These are phyloP conservation scores for Tricholoma bakamatsutake DNA, from an alignment of 768 basidiomycete genomes.

Conservation along the genomic window DNA sequence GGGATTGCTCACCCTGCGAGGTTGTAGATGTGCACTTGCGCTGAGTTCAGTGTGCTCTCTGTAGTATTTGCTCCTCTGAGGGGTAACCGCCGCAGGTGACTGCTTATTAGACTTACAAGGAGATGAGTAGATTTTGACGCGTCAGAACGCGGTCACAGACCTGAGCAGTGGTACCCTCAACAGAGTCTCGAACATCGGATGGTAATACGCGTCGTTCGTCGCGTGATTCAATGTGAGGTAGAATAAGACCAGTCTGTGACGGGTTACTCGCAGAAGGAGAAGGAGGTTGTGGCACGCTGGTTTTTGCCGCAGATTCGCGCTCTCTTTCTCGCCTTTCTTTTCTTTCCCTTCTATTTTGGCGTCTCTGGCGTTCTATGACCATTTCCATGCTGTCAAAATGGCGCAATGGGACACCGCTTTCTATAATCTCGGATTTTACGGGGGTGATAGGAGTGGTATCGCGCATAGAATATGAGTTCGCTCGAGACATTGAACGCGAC, in stretches of 20 bases:
- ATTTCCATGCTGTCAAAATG: constrained; percentile 72
- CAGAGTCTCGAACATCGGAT: constrained; percentile 25
- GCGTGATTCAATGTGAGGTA: constrained; percentile 52
- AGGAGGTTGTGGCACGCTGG: constrained; percentile 29
- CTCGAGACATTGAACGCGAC: constrained; percentile 38
- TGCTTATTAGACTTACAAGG: constrained; percentile 6
- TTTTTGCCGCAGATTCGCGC: constrained; percentile 32
- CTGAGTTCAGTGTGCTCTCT: constrained; percentile 43
- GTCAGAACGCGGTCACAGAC: constrained; percentile 33
- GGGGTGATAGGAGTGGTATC: constrained; percentile 55
- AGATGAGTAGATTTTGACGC: constrained; percentile 16
- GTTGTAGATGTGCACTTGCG: constrained; percentile 16
- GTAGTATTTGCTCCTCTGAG: constrained; percentile 58
- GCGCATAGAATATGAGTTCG: constrained; percentile 43
- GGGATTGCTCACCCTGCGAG: constrained; percentile 22
- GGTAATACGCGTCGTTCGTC: constrained; percentile 38
- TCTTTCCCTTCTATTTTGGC: constrained; percentile 49
- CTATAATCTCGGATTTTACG: constrained; percentile 57
- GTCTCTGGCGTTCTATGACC: constrained; percentile 69
- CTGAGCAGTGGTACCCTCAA: constrained; percentile 26
- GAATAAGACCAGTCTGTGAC: constrained; percentile 38
- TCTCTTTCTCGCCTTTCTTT: constrained; percentile 43
- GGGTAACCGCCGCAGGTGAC: constrained; percentile 41
- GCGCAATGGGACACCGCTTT: constrained; percentile 42
- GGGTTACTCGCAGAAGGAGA: constrained; percentile 51